Conservation (phyloP, 306 rosid genomes). For the Ormosia emarginata region DNA sequence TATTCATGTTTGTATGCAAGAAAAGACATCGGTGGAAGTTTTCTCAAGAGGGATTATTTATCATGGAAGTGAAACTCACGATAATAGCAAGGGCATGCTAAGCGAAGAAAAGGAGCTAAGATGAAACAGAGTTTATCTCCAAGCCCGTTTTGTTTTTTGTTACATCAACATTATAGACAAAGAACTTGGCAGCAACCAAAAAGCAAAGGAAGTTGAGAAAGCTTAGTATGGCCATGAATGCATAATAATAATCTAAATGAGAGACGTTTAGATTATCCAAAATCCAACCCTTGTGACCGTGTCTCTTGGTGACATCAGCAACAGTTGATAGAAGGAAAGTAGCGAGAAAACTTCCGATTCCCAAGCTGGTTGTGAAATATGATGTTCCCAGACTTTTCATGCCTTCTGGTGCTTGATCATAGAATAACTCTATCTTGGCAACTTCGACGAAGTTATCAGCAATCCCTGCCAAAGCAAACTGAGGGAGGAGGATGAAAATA, state of each 20-base stretch:
- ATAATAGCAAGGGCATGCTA: not conserved
- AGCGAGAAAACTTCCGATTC: slow-evolving; percentile 63
- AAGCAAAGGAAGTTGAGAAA: slow-evolving; percentile 61
- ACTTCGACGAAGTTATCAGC: slow-evolving; percentile 67
- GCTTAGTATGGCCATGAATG: slow-evolving; percentile 55
- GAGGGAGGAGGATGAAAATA: slow-evolving; percentile 76
- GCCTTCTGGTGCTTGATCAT: slow-evolving; percentile 78
- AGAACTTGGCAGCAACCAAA: slow-evolving; percentile 54
- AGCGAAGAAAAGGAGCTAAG: not conserved
- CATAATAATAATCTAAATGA: slow-evolving; percentile 63
- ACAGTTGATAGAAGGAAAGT: slow-evolving; percentile 58
- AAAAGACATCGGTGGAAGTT: not conserved
- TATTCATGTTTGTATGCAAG: not conserved
- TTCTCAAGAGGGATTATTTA: not conserved
- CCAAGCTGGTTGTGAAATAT: slow-evolving; percentile 57
- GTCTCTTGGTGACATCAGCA: slow-evolving; percentile 43
- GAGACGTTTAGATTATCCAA: slow-evolving; percentile 65
- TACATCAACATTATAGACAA: slow-evolving; percentile 49
- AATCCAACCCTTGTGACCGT: slow-evolving; percentile 64
- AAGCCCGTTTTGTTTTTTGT: slow-evolving; percentile 21
- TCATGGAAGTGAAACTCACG: not conserved
- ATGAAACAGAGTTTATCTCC: slow-evolving; percentile 16
- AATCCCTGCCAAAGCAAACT: slow-evolving; percentile 62
- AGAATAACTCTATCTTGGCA: slow-evolving; percentile 78
- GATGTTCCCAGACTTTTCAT: slow-evolving; percentile 83